Evolutionary conservation across 2,329 filamentous ascomycete genomes (phyloP), one percentile per base, ranked within the genome.

Genomic region (Epicoccum nigrum): DNA sequence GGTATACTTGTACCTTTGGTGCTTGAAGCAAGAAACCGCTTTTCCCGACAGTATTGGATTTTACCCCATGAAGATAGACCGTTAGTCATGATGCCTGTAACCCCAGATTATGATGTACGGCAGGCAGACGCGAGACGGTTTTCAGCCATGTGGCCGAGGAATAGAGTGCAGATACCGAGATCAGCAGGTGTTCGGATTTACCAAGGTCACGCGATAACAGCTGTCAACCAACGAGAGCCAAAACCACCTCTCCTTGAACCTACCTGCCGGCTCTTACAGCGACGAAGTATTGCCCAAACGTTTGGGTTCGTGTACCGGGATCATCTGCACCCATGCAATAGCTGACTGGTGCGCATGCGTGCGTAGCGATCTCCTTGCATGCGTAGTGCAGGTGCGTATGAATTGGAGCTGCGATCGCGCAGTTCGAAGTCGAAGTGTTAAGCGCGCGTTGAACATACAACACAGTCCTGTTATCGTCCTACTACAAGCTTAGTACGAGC

Each of bases 61-160:
- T 45, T 41, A 21, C 41, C 31, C 7, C n/a, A 23, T 47, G 4
- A 34, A 40, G 38, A 7, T 28, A 20, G 4, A 23, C 7, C 15
- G 12, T 27, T 48, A 44, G 44, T 53, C 33, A 44, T 40, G 12
- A 44, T 25, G 30, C 39, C 30, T 33, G 33, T 17, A 21, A 41
- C 33, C 33, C 39, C 44, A 53, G 33, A 42, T 44, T 35, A 37
- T 35, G 44, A 48, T 53, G 20, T 17, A 40, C 40, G 23, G 30
- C 28, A 47, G 13, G 38, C 28, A 25, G 38, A 37, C 38, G 49
- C 38, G 20, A 43, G 38, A 41, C 19, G 35, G 42, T 23, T 38
- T 43, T 38, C 15, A 43, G 43, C 28, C 20, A 42, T 43, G 17
- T 31, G 33, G n/a, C 49, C 43, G 49, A 46, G 8, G 32, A 27